phyloP scores from a whole-genome alignment of 352 stramenopile species.

The Globisporangium polare region DNA sequence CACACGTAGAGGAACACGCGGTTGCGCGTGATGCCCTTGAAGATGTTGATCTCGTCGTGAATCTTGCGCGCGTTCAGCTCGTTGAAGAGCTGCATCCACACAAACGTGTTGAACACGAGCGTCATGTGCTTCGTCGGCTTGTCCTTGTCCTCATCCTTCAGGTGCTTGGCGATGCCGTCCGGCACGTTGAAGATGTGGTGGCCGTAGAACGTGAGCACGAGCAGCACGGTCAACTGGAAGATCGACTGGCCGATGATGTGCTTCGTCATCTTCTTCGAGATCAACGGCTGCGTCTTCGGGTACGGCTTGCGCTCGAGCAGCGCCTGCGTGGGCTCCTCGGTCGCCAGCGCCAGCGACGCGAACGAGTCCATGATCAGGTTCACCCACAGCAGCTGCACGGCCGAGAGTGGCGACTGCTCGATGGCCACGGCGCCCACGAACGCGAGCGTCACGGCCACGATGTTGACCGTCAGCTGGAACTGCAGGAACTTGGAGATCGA shows the following conservation, averaged over 20 bases:
- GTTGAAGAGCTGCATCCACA: slow-evolving; percentile 94
- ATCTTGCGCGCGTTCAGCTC: slow-evolving; percentile 78
- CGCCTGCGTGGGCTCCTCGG: slow-evolving; percentile 84
- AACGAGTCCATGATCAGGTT: slow-evolving; percentile 98
- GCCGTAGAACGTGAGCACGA: slow-evolving; percentile 77
- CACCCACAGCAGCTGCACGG: slow-evolving; percentile 97
- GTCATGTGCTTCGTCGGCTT: slow-evolving; percentile 90
- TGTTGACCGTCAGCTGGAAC: slow-evolving; percentile 96
- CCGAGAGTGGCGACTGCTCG: slow-evolving; percentile 79
- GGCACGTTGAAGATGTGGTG: slow-evolving; percentile 49
- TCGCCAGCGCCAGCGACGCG: slow-evolving; percentile 92
- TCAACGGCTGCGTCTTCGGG: slow-evolving; percentile 83
- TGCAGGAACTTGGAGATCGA: slow-evolving; percentile 97
- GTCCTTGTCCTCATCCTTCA: not conserved
- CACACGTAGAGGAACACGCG: slow-evolving; percentile 91
- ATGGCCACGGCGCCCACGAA: slow-evolving; percentile 80
- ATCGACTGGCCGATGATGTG: slow-evolving; percentile 92
- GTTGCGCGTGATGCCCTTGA: slow-evolving; percentile 90
- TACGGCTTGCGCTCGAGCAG: slow-evolving; percentile 92
- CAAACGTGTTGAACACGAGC: slow-evolving; percentile 97
- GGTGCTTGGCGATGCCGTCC: slow-evolving; percentile 33
- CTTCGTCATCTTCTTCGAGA: slow-evolving; percentile 92
- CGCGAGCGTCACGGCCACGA: slow-evolving; percentile 88
- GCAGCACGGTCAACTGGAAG: slow-evolving; percentile 88
- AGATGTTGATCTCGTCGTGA: slow-evolving; percentile 95